Percentiles rank a stretch among this genome's conserved stretches.
phyloP scores from a whole-genome alignment of 2,329 filamentous ascomycete genomes.

The Phialocephala subalpina region DNA sequence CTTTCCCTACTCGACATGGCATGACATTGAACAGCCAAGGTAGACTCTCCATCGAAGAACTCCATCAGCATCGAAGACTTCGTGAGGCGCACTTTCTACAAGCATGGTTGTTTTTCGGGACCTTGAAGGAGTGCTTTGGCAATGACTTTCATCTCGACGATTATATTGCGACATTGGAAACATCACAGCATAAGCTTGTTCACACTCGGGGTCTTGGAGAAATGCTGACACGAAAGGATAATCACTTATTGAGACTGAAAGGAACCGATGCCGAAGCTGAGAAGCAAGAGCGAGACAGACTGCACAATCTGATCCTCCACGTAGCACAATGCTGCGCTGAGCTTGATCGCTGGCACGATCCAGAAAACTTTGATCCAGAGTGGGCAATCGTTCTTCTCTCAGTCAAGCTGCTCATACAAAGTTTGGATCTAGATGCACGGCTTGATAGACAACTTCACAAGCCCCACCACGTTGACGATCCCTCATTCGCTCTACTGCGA shows the following conservation, averaged over 20 bases:
- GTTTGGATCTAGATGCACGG: background rate
- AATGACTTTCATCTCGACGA: background rate
- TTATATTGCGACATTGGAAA: background rate
- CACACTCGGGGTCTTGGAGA: background rate
- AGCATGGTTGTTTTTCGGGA: background rate
- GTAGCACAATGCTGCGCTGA: background rate
- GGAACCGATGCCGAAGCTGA: background rate
- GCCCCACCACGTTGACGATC: background rate
- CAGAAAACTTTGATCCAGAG: background rate
- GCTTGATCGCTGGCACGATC: background rate
- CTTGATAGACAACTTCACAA: background rate
- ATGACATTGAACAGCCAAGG: background rate
- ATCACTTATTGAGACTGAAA: background rate
- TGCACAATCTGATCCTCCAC: background rate
- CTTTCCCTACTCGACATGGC: background rate
- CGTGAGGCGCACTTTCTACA: background rate
- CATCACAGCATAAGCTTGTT: background rate
- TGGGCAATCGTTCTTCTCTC: background rate
- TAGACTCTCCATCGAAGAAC: background rate
- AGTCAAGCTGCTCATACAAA: background rate
- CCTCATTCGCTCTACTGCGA: background rate
- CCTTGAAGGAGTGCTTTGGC: background rate
- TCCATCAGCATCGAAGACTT: background rate
- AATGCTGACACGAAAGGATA: background rate
- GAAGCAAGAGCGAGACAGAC: constrained; percentile 1